Evolutionary conservation across 108 stramenopile genomes (phyloP).

Genomic region (Cylindrotheca fusiformis): DNA sequence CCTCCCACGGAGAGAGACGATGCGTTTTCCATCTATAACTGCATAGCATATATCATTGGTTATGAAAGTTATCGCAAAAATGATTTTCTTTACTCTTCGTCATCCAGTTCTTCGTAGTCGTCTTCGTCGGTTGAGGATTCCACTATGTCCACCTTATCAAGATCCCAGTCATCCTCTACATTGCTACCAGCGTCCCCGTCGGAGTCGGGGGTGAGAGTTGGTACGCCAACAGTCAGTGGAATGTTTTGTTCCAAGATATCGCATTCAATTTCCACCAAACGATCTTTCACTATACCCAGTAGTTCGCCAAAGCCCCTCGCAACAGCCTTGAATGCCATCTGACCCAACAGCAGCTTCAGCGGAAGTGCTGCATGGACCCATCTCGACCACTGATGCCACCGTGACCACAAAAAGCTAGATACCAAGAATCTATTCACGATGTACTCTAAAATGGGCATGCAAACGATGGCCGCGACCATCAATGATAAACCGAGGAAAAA

Average conservation of each 20-base stretch:
- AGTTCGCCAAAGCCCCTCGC: slow-evolving; percentile 43
- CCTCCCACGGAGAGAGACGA: no score
- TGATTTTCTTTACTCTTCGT: no score
- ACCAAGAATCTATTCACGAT: slow-evolving; percentile 52
- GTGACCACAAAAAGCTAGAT: slow-evolving; percentile 57
- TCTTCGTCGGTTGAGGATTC: no score
- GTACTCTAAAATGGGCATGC: slow-evolving; percentile 61
- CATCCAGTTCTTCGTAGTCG: no score
- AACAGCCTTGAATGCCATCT: slow-evolving; percentile 63
- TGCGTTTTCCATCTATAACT: no score
- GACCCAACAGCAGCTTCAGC: slow-evolving; percentile 69
- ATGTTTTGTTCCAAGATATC: slow-evolving; percentile 65
- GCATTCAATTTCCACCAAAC: slow-evolving; percentile 75
- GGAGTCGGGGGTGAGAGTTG: neutral
- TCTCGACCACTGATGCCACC: slow-evolving; percentile 70
- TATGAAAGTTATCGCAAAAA: no score
- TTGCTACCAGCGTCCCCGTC: neutral
- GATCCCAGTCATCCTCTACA: neutral
- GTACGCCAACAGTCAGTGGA: slow-evolving; percentile 58
- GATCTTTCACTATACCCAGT: slow-evolving; percentile 50
- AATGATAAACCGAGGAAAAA: slow-evolving; percentile 26
- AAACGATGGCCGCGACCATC: slow-evolving; percentile 29
- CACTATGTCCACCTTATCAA: no score
- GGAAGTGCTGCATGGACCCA: slow-evolving; percentile 78
- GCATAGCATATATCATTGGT: no score